These are phyloP conservation scores for Globisporangium yorkense DNA, from an alignment of 352 stramenopile species.

Conservation along the genomic window DNA sequence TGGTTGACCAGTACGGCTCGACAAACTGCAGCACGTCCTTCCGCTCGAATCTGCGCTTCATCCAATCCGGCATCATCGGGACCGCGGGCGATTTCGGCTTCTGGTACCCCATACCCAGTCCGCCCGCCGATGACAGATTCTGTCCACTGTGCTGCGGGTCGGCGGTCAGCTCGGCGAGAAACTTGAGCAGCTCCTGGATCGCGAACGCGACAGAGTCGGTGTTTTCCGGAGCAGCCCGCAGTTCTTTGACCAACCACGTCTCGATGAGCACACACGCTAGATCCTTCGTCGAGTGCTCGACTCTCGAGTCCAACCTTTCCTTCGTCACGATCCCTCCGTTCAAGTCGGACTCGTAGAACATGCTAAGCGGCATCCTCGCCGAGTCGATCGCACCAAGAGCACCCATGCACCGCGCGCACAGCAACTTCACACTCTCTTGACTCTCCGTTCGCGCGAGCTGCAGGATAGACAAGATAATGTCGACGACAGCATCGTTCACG, in stretches of 20 bases:
- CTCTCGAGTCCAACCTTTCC: constrained; percentile 33
- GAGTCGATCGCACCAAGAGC: constrained; percentile 77
- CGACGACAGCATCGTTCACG: constrained; percentile 50
- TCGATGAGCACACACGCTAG: constrained; percentile 81
- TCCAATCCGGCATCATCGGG: constrained; percentile 69
- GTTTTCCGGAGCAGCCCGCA: constrained; percentile 78
- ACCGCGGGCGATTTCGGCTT: constrained; percentile 13
- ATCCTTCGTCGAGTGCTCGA: constrained; percentile 74
- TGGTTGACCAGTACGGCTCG: constrained; percentile 87
- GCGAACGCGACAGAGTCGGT: constrained; percentile 76
- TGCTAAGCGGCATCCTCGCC: constrained; percentile 59
- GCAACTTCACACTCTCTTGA: constrained; percentile 53
- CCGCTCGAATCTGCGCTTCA: constrained; percentile 77
- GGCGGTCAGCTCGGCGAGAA: constrained; percentile 64
- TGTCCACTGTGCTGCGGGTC: constrained; percentile 73
- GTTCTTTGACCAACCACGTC: constrained; percentile 72
- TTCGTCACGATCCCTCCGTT: constrained; percentile 19
- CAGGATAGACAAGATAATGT: constrained; percentile 62
- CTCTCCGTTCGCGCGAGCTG: constrained; percentile 61
- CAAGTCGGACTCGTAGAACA: constrained; percentile 42
- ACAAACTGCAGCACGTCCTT: constrained; percentile 86
- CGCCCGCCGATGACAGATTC: constrained; percentile 12
- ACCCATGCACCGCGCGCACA: constrained; percentile 70
- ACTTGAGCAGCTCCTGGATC: constrained; percentile 84
- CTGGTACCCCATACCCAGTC: constrained; percentile 1